Evolutionary conservation across 2,329 filamentous ascomycete genomes (phyloP).

Genomic region (Cucurbitaria berberidis): DNA sequence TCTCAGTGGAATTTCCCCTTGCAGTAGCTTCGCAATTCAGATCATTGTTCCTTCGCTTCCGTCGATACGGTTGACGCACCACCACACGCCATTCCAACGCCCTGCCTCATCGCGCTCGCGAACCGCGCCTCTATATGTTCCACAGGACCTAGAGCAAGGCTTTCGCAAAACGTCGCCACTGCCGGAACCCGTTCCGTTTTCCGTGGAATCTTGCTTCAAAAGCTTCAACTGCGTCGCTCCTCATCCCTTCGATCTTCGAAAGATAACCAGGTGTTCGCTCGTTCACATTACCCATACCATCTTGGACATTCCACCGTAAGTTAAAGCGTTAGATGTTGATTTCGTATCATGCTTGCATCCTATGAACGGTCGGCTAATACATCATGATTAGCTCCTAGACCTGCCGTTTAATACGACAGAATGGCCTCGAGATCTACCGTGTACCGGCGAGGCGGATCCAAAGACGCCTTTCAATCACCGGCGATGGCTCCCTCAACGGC

Average conservation of each 20-base stretch:
- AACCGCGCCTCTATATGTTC: constrained; percentile 40
- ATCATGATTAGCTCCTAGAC: background rate
- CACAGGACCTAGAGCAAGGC: constrained; percentile 37
- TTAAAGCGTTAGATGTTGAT: background rate
- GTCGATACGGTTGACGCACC: constrained; percentile 25
- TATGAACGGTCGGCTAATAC: constrained; percentile 1
- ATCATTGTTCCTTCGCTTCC: constrained; percentile 30
- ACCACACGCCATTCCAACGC: constrained; percentile 43
- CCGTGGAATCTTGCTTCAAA: constrained; percentile 41
- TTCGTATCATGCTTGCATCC: background rate
- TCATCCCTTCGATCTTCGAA: constrained; percentile 18
- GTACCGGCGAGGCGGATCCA: constrained; percentile 18
- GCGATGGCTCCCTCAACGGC: constrained; percentile 24
- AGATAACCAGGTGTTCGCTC: background rate
- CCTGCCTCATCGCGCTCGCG: constrained; percentile 44
- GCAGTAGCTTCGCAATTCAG: constrained; percentile 37
- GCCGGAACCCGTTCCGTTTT: constrained; percentile 17
- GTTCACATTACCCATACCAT: background rate
- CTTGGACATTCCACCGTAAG: background rate
- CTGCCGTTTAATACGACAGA: constrained; percentile 6
- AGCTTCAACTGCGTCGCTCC: constrained; percentile 27
- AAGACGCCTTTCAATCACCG: constrained; percentile 31
- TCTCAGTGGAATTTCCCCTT: constrained; percentile 31
- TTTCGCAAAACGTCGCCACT: constrained; percentile 34
- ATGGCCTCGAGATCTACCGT: constrained; percentile 14